These are phyloP conservation scores for Sphagnum contortum DNA, from an alignment of 225 moss, liverwort and hornwort species.

Conservation along the genomic window DNA sequence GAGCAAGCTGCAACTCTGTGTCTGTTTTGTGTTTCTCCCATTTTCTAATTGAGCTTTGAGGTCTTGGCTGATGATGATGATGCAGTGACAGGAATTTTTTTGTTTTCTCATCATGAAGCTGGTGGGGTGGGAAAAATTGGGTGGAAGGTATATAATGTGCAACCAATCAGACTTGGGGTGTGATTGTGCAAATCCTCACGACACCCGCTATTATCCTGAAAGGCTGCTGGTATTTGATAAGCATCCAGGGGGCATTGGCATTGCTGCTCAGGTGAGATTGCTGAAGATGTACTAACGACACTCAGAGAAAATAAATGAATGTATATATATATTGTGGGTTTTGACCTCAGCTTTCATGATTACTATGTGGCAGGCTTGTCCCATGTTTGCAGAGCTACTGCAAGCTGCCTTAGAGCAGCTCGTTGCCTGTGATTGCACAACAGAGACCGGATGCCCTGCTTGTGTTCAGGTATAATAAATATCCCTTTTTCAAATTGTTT, in stretches of 20 bases:
- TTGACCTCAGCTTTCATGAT: neutral
- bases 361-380: conserved; percentile 47
- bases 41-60: neutral
- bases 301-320: too few species aligned
- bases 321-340: neutral
- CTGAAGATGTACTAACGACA: neutral
- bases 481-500: neutral
- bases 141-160: conserved; percentile 79
- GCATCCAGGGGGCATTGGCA: conserved; percentile 94
- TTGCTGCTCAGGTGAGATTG: conserved; percentile 60
- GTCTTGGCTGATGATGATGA: neutral
- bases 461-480: conserved; percentile 58
- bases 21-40: neutral
- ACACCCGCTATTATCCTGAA: conserved; percentile 86
- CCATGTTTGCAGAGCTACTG: conserved; percentile 88
- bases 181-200: conserved; percentile 76
- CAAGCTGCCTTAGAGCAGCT: conserved; percentile 79
- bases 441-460: conserved; percentile 62
- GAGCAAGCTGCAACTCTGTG: too few species aligned
- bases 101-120: too few species aligned
- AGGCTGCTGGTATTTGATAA: conserved; percentile 80
- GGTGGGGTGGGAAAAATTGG: too few species aligned
- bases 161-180: conserved; percentile 77
- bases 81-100: too few species aligned
- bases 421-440: conserved; percentile 59